Evolutionary conservation across 2,329 filamentous ascomycete species (phyloP).

Genomic region (Helotiales sp.): DNA sequence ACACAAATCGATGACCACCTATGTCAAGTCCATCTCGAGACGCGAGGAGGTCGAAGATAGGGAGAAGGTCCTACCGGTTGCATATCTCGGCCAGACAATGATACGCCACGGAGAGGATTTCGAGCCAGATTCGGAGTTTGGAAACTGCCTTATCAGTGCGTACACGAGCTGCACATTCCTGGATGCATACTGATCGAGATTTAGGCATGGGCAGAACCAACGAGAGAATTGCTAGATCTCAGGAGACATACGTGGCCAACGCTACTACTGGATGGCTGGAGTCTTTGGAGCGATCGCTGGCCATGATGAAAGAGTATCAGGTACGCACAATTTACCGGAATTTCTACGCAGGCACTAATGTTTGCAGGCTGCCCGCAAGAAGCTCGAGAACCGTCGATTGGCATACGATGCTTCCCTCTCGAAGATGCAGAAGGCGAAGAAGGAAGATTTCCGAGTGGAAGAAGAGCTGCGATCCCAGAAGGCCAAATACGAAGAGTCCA

Average conservation of each 20-base stretch:
- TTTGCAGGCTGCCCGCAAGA: slow-evolving; percentile 75
- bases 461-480: slow-evolving; percentile 90
- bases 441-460: slow-evolving; percentile 89
- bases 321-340: slow-evolving; percentile 46
- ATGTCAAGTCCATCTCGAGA: slow-evolving; percentile 85
- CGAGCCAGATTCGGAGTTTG: slow-evolving; percentile 86
- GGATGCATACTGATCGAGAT: slow-evolving; percentile 20
- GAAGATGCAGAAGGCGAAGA: slow-evolving; percentile 92
- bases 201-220: slow-evolving; percentile 79
- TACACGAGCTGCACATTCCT: not conserved
- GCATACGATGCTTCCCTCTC: slow-evolving; percentile 87
- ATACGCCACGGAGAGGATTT: slow-evolving; percentile 89
- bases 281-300: slow-evolving; percentile 82
- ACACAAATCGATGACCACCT: slow-evolving; percentile 80
- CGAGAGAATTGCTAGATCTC: slow-evolving; percentile 80
- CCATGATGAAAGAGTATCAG: slow-evolving; percentile 98
- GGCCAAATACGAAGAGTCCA: slow-evolving; percentile 94
- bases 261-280: slow-evolving; percentile 86
- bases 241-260: slow-evolving; percentile 78
- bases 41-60: slow-evolving; percentile 82
- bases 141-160: slow-evolving; percentile 74
- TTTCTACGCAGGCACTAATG: slow-evolving; percentile 22
- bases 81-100: slow-evolving; percentile 82
- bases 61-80: slow-evolving; percentile 81
- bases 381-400: slow-evolving; percentile 84